phyloP scores from a whole-genome alignment of 257 asterid genomes.

The Fraxinus anomala region DNA sequence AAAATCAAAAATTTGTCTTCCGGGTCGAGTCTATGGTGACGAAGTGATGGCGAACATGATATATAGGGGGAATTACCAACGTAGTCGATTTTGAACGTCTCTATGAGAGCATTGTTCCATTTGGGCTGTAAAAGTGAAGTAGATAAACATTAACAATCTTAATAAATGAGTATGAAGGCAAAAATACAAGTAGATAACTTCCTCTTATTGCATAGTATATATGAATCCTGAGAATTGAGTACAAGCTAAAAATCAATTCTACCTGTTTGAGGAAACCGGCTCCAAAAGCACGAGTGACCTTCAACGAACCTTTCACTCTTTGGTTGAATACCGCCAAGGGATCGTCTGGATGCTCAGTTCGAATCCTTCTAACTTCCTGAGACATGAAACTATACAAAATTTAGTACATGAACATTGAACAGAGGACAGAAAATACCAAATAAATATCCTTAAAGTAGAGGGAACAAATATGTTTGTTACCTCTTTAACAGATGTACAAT shows the following conservation, averaged over 20 bases:
- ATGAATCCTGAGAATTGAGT: not conserved
- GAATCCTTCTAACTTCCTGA: constrained; percentile 80
- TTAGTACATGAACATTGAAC: constrained; percentile 18
- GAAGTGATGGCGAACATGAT: constrained; percentile 71
- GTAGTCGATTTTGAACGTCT: constrained; percentile 83
- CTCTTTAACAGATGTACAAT: constrained; percentile 81
- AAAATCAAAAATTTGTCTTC: constrained; percentile 84
- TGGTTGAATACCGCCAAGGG: constrained; percentile 62
- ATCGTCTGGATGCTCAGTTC: constrained; percentile 75
- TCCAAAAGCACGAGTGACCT: constrained; percentile 95
- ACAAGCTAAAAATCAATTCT: constrained; percentile 3
- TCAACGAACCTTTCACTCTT: constrained; percentile 90
- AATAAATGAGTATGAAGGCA: not conserved
- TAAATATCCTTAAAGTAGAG: not conserved
- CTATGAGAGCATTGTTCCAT: constrained; percentile 88
- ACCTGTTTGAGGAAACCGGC: constrained; percentile 96
- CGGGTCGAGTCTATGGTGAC: constrained; percentile 71
- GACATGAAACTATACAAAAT: constrained; percentile 9
- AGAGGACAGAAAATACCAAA: constrained; percentile 20
- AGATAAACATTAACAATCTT: constrained; percentile 18
- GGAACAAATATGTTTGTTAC: constrained; percentile 31
- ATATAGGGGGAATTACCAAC: constrained; percentile 79
- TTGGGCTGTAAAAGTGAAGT: constrained; percentile 62
- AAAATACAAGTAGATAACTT: not conserved
- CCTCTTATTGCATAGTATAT: no score